Evolutionary conservation across 192 early-diverging fungal genomes (phyloP).

Genomic region (Coemansia sp.): DNA sequence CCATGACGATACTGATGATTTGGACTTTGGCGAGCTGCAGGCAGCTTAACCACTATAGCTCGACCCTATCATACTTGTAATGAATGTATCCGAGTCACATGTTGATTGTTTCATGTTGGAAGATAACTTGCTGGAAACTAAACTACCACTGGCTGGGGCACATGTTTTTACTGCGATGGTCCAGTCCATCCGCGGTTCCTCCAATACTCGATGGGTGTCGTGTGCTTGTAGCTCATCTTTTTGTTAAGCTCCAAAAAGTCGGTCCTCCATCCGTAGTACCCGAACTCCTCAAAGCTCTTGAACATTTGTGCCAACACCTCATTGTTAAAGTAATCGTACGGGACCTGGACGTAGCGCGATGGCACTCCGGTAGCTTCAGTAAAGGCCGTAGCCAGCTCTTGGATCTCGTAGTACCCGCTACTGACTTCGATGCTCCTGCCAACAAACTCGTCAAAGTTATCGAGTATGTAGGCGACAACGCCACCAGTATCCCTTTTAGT

Average conservation of each 20-base stretch:
- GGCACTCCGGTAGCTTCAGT: slow-evolving; percentile 38
- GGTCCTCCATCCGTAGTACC: slow-evolving; percentile 51
- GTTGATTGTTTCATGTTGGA: too few species aligned
- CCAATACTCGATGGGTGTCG: slow-evolving; percentile 32
- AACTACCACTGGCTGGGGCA: too few species aligned
- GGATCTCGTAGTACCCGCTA: slow-evolving; percentile 31
- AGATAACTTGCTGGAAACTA: too few species aligned
- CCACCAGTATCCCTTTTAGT: slow-evolving; percentile 32
- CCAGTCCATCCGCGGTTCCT: slow-evolving; percentile 54
- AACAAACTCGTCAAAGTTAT: slow-evolving; percentile 29
- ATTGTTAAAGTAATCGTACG: slow-evolving; percentile 6
- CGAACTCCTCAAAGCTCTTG: slow-evolving; percentile 31
- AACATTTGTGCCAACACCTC: slow-evolving; percentile 30
- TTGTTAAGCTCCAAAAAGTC: slow-evolving; percentile 32
- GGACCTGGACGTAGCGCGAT: slow-evolving; percentile 28
- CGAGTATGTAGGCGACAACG: slow-evolving; percentile 35
- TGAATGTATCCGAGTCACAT: too few species aligned
- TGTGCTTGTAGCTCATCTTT: slow-evolving; percentile 21
- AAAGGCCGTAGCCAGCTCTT: slow-evolving; percentile 41
- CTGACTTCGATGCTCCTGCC: slow-evolving; percentile 15
- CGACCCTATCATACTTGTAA: too few species aligned
- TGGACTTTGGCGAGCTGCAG: slow-evolving; percentile 29
- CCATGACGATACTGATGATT: slow-evolving; percentile 12
- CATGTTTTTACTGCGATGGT: slow-evolving; percentile 30
- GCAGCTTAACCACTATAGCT: slow-evolving; percentile 6